phyloP scores from a whole-genome alignment of 2,329 filamentous ascomycete species.

The Talaromyces sp. region DNA sequence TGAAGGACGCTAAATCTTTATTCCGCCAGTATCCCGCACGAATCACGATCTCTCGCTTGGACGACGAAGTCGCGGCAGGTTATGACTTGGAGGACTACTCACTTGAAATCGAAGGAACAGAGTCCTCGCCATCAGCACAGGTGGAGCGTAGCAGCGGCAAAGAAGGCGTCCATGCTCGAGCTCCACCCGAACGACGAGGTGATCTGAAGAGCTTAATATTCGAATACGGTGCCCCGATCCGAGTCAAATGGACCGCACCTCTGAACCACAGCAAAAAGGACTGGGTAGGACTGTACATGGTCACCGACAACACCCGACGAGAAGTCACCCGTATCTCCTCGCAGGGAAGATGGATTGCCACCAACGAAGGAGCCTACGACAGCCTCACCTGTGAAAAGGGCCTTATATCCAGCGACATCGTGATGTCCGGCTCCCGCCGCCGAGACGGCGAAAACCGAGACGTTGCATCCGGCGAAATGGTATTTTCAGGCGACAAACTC shows the following conservation, averaged over 20 bases:
- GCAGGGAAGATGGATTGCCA: slow-evolving; percentile 83
- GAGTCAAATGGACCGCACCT: slow-evolving; percentile 84
- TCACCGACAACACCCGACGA: slow-evolving; percentile 84
- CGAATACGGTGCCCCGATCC: slow-evolving; percentile 85
- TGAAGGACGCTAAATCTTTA: slow-evolving; percentile 78
- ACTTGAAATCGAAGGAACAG: slow-evolving; percentile 65
- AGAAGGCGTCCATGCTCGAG: slow-evolving; percentile 65
- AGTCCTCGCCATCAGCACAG: slow-evolving; percentile 47
- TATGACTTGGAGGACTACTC: slow-evolving; percentile 75
- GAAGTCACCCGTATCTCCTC: slow-evolving; percentile 79
- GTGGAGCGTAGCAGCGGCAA: slow-evolving; percentile 63
- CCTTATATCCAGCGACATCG: slow-evolving; percentile 64
- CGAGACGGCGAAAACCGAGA: slow-evolving; percentile 49
- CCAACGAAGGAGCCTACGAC: slow-evolving; percentile 70
- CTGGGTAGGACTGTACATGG: slow-evolving; percentile 95
- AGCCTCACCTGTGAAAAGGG: slow-evolving; percentile 68
- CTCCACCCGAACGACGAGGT: slow-evolving; percentile 56
- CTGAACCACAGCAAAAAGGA: slow-evolving; percentile 82
- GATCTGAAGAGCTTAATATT: slow-evolving; percentile 71
- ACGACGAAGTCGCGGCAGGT: slow-evolving; percentile 68
- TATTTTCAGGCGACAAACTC: slow-evolving; percentile 86
- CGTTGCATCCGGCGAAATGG: slow-evolving; percentile 70
- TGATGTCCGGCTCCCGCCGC: slow-evolving; percentile 43
- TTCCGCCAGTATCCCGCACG: slow-evolving; percentile 87
- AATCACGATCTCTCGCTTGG: slow-evolving; percentile 72